Base-by-base conservation (phyloP, 164 flowering plant genomes). In the Vitis vinifera region DNA sequence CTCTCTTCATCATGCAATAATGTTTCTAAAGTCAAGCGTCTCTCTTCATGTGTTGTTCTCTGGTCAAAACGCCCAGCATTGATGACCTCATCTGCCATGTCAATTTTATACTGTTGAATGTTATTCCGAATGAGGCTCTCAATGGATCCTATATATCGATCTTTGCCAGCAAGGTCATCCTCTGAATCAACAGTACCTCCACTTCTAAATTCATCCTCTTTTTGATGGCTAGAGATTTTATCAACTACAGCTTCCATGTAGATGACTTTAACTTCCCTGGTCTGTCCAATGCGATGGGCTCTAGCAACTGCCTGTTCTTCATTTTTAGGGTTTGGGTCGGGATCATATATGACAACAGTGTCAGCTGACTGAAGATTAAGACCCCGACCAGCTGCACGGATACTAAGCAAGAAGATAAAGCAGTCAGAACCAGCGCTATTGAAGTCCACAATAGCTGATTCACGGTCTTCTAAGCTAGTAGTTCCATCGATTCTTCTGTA, bases 41-140 rank as follows among this genome's bases (percentile, higher is more conserved):
- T 85, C 79, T 93, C 98, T 83, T 96, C 99, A 79, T 96, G 99
- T 3, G 99, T 93, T 51, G 99, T 93, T 72, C 99, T 88, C 78
- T 96, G 99, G 77, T 96, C 99, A 88, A 96, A 93, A 51, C 99
- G 93, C 47, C 99, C 99, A 63, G 99, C 99, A 88, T 96, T 96
- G 70, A 96, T 96, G 48, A 96, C 99, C 78, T 96, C 99, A 85
- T 96, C 99, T 30, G 99, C 99, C 99, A 96, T 96, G 73, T 96
- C 99, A 71, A 96, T 96, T 83, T 96, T 96, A 78, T 96, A 96
- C 63, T 96, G 99, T 63, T 96, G 99, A 76, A 96, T 96, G 67
- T 96, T 96, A 75, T 91, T 96, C 66, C 99, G 82, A 66, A 96
- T 92, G 50, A 96, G 89, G 74, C 98, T 82, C 85, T 96, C 99